Evolutionary conservation across 192 early-diverging fungal genomes (phyloP).

Genomic region (Coemansia sp.): DNA sequence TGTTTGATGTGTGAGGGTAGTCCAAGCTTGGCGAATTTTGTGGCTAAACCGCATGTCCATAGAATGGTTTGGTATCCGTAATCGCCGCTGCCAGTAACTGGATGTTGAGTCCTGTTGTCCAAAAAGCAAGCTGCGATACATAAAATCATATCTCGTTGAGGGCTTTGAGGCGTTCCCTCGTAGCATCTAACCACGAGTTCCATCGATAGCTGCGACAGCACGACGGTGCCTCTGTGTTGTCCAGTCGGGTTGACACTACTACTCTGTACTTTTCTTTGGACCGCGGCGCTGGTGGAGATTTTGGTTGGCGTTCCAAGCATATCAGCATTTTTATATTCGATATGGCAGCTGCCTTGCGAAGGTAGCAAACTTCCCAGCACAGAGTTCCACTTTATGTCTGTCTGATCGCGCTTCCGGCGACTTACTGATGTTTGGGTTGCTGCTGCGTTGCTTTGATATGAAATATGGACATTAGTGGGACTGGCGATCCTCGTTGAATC

Average conservation of each 20-base stretch:
- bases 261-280: neutral
- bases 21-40: slow-evolving; percentile 15
- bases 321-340: neutral
- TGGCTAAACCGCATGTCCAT: slow-evolving; percentile 21
- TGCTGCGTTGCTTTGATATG: neutral
- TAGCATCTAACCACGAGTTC: slow-evolving; percentile 33
- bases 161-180: slow-evolving; percentile 64
- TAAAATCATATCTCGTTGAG: slow-evolving; percentile 61
- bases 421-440: slow-evolving; percentile 10
- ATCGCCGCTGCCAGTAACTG: neutral
- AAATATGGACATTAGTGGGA: too few relatives aligned
- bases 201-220: slow-evolving; percentile 21
- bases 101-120: neutral
- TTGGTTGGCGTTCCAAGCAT: neutral
- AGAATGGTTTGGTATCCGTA: slow-evolving; percentile 7
- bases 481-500: neutral
- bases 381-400: slow-evolving; percentile 46
- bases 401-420: slow-evolving; percentile 39
- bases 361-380: slow-evolving; percentile 30
- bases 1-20: slow-evolving; percentile 24
- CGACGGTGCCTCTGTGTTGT: neutral
- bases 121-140: slow-evolving; percentile 32
- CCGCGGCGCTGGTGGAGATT: neutral
- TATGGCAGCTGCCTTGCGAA: neutral
- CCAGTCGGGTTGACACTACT: neutral